Conservation (phyloP, 1,284 basidiomycete species). For the Cryptococcus floricola region DNA sequence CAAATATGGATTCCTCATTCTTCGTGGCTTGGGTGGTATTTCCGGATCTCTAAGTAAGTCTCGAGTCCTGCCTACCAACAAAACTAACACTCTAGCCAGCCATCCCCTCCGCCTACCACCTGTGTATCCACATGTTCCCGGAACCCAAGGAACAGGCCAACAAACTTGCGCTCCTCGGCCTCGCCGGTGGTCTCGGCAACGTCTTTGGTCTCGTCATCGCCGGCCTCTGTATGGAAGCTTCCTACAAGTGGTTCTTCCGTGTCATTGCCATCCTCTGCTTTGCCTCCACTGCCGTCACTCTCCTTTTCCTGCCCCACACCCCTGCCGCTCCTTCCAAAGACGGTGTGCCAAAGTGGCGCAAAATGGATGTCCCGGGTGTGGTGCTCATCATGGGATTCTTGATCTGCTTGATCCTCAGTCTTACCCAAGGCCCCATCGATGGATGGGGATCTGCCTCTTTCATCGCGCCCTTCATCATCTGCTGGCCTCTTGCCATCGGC, state of each 20-base stretch:
- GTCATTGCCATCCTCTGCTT: constrained; percentile 24
- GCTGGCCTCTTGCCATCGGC: constrained; percentile 18
- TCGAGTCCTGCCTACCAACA: too few relatives aligned
- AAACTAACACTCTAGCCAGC: too few relatives aligned
- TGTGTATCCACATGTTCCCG: constrained; percentile 32
- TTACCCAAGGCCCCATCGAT: constrained; percentile 36
- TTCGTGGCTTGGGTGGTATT: too few relatives aligned
- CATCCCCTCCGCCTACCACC: too few relatives aligned
- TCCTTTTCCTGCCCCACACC: constrained; percentile 7
- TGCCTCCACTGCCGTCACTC: background rate
- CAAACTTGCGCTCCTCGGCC: constrained; percentile 28
- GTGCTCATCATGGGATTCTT: constrained; percentile 29
- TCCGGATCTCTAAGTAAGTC: too few relatives aligned
- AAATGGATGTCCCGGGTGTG: constrained; percentile 41
- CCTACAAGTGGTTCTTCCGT: constrained; percentile 37
- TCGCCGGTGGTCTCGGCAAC: constrained; percentile 29
- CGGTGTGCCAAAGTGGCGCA: constrained; percentile 24
- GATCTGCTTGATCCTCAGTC: constrained; percentile 37
- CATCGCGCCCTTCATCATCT: constrained; percentile 38
- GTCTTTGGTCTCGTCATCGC: constrained; percentile 29
- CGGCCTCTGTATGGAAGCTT: constrained; percentile 27
- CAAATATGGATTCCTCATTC: too few relatives aligned
- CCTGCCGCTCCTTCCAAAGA: background rate
- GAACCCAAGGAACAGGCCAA: constrained; percentile 27
- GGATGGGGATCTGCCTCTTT: constrained; percentile 37